A percentile compares a stretch with the other conserved stretches of the same genome.
phyloP scores from a whole-genome alignment of 2,329 filamentous ascomycete genomes.

The Alternaria arborescens region DNA sequence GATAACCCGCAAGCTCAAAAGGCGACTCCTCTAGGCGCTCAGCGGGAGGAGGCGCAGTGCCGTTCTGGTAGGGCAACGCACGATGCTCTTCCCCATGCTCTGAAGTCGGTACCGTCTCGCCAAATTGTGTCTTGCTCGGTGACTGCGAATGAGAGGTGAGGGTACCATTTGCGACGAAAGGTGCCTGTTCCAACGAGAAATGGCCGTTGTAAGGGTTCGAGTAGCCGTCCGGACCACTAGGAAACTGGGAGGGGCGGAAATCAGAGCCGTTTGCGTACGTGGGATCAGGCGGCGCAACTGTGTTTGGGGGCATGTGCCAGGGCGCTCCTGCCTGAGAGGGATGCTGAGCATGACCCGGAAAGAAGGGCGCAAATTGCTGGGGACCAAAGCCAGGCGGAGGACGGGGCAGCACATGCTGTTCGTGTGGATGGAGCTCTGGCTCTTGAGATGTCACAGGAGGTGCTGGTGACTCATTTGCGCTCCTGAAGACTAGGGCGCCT shows the following conservation, averaged over 20 bases:
- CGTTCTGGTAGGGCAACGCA: constrained; percentile 31
- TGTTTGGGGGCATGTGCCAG: constrained; percentile 43
- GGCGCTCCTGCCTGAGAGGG: constrained; percentile 44
- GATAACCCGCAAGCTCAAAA: constrained; percentile 44
- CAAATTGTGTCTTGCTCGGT: constrained; percentile 43
- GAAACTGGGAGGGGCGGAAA: constrained; percentile 31
- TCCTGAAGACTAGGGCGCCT: constrained; percentile 52
- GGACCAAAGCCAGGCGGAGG: constrained; percentile 46
- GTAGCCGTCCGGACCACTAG: constrained; percentile 24
- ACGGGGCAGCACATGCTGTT: constrained; percentile 34
- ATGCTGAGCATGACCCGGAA: constrained; percentile 46
- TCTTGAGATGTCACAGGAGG: constrained; percentile 50
- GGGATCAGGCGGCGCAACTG: constrained; percentile 38
- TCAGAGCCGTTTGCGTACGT: constrained; percentile 36
- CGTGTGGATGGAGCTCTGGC: constrained; percentile 25
- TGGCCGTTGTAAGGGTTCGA: constrained; percentile 29
- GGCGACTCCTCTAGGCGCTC: constrained; percentile 36
- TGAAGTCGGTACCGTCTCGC: constrained; percentile 29
- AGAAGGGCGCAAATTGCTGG: constrained; percentile 43
- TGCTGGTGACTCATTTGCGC: constrained; percentile 47
- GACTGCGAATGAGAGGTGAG: constrained; percentile 45
- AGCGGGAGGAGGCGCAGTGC: constrained; percentile 15
- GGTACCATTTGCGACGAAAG: constrained; percentile 35
- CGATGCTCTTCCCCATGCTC: constrained; percentile 34
- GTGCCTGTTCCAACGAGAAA: constrained; percentile 28